phyloP scores from a whole-genome alignment of 2,329 filamentous ascomycete species.

The Colletotrichum lini region DNA sequence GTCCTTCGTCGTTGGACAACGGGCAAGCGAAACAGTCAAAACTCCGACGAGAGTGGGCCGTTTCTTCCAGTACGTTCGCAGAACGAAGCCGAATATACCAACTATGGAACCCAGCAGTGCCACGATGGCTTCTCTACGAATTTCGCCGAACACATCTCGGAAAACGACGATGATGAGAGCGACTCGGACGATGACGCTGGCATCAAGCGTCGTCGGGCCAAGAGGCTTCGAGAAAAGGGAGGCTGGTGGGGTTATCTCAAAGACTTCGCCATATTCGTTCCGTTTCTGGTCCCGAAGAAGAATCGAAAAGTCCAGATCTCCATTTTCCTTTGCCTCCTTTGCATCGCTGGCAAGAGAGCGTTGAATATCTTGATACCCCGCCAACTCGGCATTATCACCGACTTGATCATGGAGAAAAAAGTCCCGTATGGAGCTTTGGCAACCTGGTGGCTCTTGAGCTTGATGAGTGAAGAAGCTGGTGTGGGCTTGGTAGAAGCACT shows the following conservation, averaged over 20 bases:
- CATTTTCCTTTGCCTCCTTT: slow-evolving; percentile 46
- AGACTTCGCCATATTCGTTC: slow-evolving; percentile 50
- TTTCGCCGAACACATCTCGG: neutral
- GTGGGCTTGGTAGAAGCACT: slow-evolving; percentile 44
- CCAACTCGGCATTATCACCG: slow-evolving; percentile 51
- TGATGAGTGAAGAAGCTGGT: slow-evolving; percentile 18
- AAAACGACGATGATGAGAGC: slow-evolving; percentile 37
- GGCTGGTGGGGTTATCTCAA: slow-evolving; percentile 51
- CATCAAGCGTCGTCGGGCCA: slow-evolving; percentile 48
- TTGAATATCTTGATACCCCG: slow-evolving; percentile 51
- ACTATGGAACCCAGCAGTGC: slow-evolving; percentile 10
- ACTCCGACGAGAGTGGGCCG: slow-evolving; percentile 17
- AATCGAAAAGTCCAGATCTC: slow-evolving; percentile 51
- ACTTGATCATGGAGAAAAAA: slow-evolving; percentile 47
- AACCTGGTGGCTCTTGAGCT: slow-evolving; percentile 24
- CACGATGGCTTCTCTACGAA: neutral
- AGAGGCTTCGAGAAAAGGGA: slow-evolving; percentile 48
- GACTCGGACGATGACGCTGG: slow-evolving; percentile 45
- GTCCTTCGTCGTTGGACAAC: neutral
- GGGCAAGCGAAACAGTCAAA: neutral
- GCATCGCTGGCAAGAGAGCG: slow-evolving; percentile 45
- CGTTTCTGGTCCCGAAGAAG: slow-evolving; percentile 50
- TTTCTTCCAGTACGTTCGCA: neutral
- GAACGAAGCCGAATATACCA: neutral
- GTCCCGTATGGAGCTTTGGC: slow-evolving; percentile 16